phyloP scores from a whole-genome alignment of 1,139 yeast genomes.

The Diutina scorzettiae region DNA sequence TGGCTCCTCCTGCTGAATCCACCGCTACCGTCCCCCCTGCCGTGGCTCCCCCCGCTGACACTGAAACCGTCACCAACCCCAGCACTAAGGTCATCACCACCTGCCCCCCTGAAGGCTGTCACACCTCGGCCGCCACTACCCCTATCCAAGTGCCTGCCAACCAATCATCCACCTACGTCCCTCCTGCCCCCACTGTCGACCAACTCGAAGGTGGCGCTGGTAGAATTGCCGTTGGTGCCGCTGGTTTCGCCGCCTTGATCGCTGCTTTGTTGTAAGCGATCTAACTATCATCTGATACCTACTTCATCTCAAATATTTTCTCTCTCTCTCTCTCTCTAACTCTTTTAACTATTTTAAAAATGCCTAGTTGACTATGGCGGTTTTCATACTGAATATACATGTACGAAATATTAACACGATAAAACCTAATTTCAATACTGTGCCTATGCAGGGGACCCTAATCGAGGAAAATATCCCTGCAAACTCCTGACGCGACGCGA shows the following conservation, averaged over 20 bases:
- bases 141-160: not conserved
- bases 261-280: conserved; percentile 4
- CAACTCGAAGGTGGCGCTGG: not conserved
- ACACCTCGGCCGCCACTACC: not conserved
- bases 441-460: too few relatives aligned
- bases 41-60: not conserved
- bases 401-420: too few relatives aligned
- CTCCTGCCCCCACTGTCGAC: not conserved
- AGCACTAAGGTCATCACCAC: not conserved
- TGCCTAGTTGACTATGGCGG: not conserved
- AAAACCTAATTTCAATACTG: too few relatives aligned
- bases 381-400: too few relatives aligned
- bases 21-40: not conserved
- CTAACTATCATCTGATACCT: not conserved
- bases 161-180: not conserved
- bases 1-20: not conserved
- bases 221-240: not conserved
- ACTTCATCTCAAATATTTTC: not conserved
- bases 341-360: not conserved
- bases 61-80: not conserved
- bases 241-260: not conserved
- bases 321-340: too few relatives aligned
- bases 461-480: too few relatives aligned
- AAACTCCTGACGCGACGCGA: too few relatives aligned
- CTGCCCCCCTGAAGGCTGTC: conserved; percentile 5